A percentile compares a stretch with the other conserved stretches of the same genome.
Conservation (phyloP, 2,329 filamentous ascomycete species). For the Diaporthe sp. region DNA sequence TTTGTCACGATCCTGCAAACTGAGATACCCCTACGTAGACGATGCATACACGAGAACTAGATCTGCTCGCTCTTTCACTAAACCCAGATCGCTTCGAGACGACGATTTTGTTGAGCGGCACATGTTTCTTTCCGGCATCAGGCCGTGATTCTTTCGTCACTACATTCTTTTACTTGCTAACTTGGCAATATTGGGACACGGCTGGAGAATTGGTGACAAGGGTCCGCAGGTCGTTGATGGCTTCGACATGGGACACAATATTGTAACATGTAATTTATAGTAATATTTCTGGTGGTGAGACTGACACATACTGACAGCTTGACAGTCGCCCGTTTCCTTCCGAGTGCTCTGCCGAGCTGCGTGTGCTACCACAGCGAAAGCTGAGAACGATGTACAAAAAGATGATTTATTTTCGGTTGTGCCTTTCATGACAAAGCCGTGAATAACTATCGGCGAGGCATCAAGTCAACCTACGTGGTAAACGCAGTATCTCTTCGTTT, state of each 20-base stretch:
- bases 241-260: background rate
- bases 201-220: background rate
- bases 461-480: too few relatives aligned
- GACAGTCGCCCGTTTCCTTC: background rate
- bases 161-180: background rate
- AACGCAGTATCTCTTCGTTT: too few relatives aligned
- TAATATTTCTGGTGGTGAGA: background rate
- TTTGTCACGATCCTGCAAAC: slow-evolving; percentile 5
- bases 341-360: background rate
- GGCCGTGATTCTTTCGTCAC: background rate
- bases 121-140: background rate
- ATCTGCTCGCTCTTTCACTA: background rate
- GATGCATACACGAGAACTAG: slow-evolving; percentile 7
- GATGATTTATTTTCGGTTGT: too few relatives aligned
- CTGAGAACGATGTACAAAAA: background rate
- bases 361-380: background rate
- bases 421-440: too few relatives aligned
- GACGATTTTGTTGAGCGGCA: background rate
- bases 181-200: background rate
- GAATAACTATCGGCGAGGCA: too few relatives aligned
- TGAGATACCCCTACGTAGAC: slow-evolving; percentile 30
- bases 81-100: background rate
- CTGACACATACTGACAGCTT: background rate
- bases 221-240: background rate
- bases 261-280: background rate